phyloP scores from a whole-genome alignment of 345 rosid species.

The Combretum micranthum region DNA sequence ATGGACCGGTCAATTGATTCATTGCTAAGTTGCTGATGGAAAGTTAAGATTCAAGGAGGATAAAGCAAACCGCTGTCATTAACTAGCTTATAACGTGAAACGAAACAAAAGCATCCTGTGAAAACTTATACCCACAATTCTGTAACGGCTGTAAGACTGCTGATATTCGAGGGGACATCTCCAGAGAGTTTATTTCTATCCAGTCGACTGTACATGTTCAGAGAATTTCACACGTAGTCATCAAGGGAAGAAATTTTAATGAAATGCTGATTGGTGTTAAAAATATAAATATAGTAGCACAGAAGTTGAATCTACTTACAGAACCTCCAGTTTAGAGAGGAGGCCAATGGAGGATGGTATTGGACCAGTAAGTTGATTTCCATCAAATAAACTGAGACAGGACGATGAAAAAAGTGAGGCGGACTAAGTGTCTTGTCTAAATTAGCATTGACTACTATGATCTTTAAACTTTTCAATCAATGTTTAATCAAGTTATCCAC shows the following conservation, averaged over 20 bases:
- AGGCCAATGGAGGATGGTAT: constrained; percentile 27
- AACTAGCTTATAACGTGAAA: neutral
- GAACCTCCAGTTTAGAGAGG: constrained; percentile 20
- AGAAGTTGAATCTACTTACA: constrained; percentile 27
- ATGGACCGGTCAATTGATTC: constrained; percentile 23
- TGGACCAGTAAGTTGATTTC: constrained; percentile 24
- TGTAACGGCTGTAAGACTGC: constrained; percentile 16
- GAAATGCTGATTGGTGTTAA: neutral
- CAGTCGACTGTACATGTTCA: constrained; percentile 25
- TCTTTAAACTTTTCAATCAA: no score
- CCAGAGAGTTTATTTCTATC: constrained; percentile 30
- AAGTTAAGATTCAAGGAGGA: neutral
- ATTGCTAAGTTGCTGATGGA: constrained; percentile 28
- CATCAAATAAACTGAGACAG: constrained; percentile 28
- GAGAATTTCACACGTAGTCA: neutral
- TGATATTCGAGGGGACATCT: constrained; percentile 20
- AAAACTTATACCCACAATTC: constrained; percentile 26
- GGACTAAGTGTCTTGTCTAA: neutral
- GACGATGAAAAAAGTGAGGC: neutral
- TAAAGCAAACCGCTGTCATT: neutral
- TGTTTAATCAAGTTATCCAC: no score
- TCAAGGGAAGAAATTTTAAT: neutral
- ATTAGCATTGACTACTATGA: no score
- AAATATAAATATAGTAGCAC: neutral
- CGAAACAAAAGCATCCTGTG: neutral